These are phyloP conservation scores for Vigna unguiculata DNA, from an alignment of 306 rosid genomes.

Conservation along the genomic window DNA sequence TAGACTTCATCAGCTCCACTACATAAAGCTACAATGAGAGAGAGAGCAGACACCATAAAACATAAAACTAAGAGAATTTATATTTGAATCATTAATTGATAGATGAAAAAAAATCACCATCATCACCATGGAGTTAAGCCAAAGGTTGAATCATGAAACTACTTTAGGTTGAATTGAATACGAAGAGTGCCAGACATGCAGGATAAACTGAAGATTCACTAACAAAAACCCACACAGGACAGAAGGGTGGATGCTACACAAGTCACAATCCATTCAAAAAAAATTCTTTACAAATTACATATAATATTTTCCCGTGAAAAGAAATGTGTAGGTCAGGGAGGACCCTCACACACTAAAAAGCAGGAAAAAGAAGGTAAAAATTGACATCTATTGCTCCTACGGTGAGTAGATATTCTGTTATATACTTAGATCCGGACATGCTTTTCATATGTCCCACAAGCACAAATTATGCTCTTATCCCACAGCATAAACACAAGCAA, in stretches of 20 bases:
- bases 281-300: constrained; percentile 7
- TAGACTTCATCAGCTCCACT: constrained; percentile 13
- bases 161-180: background rate
- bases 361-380: constrained; percentile 17
- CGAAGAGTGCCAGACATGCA: background rate
- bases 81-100: background rate
- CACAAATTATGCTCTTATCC: constrained; percentile 25
- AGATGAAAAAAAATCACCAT: constrained; percentile 8
- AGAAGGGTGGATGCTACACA: constrained; percentile 20
- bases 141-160: constrained; percentile 16
- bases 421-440: constrained; percentile 21
- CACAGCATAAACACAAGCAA: constrained; percentile 26
- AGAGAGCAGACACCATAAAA: background rate
- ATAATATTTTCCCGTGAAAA: constrained; percentile 13
- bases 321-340: constrained; percentile 25
- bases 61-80: constrained; percentile 24
- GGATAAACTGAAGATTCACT: constrained; percentile 6
- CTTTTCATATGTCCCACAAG: constrained; percentile 40
- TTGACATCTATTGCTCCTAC: constrained; percentile 2
- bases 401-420: background rate
- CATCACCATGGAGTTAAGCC: constrained; percentile 31
- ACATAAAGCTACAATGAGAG: background rate
- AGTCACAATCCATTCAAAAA: background rate
- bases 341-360: constrained; percentile 31
- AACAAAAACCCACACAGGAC: background rate